phyloP scores from a whole-genome alignment of 75 land plant species.

The Pinus tabuliformis region DNA sequence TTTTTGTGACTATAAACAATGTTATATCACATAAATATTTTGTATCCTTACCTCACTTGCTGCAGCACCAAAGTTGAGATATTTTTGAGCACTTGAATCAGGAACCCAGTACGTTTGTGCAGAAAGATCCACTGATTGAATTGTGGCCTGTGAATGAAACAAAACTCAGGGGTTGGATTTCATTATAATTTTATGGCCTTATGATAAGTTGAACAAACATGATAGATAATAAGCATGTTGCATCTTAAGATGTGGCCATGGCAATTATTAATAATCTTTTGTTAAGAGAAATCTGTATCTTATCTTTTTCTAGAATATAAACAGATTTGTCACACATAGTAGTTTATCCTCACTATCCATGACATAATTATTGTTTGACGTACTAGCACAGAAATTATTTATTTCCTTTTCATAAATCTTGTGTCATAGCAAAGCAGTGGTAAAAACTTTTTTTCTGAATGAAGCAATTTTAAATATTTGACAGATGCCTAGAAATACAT shows the following conservation, averaged over 20 bases:
- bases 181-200: not conserved
- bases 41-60: conserved; percentile 65
- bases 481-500: not conserved
- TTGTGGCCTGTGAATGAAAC: conserved; percentile 38
- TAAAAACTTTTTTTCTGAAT: not conserved
- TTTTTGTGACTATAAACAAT: not conserved
- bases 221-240: not conserved
- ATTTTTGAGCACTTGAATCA: conserved; percentile 24
- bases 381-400: not conserved
- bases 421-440: not conserved
- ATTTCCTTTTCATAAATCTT: not conserved
- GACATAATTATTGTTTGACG: not conserved
- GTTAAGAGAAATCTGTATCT: not conserved
- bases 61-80: conserved; percentile 89
- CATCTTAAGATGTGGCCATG: not conserved
- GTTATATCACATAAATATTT: not conserved
- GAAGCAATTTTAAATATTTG: not conserved
- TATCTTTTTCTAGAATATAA: not conserved
- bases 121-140: conserved; percentile 49
- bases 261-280: no score
- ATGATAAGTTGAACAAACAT: not conserved
- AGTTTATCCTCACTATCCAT: not conserved
- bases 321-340: not conserved
- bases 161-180: not conserved
- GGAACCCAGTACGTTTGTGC: conserved; percentile 62